phyloP scores from a whole-genome alignment of 2,329 filamentous ascomycete genomes.

The Aspergillus fijiensis region DNA sequence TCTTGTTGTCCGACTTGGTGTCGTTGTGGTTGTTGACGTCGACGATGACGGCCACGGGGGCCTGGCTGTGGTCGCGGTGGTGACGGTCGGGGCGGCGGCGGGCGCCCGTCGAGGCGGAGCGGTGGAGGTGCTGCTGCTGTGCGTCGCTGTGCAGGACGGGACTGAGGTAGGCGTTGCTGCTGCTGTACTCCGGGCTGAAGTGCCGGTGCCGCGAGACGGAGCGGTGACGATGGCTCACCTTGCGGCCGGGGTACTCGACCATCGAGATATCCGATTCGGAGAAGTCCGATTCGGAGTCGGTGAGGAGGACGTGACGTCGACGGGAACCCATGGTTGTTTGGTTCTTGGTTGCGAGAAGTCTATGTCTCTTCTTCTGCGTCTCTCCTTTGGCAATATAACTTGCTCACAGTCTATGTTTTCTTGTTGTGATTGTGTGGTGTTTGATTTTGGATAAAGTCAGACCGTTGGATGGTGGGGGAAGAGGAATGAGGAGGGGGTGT shows the following conservation, averaged over 20 bases:
- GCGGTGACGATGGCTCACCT: slow-evolving; percentile 27
- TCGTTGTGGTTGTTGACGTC: slow-evolving; percentile 26
- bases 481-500: slow-evolving; percentile 17
- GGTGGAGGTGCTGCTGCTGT: slow-evolving; percentile 24
- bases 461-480: slow-evolving; percentile 5
- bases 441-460: background rate
- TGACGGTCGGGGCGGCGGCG: slow-evolving; percentile 21
- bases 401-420: background rate
- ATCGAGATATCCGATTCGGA: slow-evolving; percentile 39
- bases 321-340: slow-evolving; percentile 10
- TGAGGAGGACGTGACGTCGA: slow-evolving; percentile 15
- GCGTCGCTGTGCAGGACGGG: slow-evolving; percentile 23
- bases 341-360: background rate
- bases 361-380: background rate
- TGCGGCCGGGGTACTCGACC: slow-evolving; percentile 26
- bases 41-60: slow-evolving; percentile 32
- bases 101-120: slow-evolving; percentile 38
- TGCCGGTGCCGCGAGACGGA: slow-evolving; percentile 35
- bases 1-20: slow-evolving; percentile 7
- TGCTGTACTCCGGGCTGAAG: slow-evolving; percentile 23
- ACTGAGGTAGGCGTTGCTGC: slow-evolving; percentile 26
- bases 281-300: slow-evolving; percentile 33
- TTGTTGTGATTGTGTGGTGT: background rate
- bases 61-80: slow-evolving; percentile 12
- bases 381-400: slow-evolving; percentile 8